Evolutionary conservation across 768 basidiomycete genomes (phyloP).

Genomic region (Lentinula edodes): DNA sequence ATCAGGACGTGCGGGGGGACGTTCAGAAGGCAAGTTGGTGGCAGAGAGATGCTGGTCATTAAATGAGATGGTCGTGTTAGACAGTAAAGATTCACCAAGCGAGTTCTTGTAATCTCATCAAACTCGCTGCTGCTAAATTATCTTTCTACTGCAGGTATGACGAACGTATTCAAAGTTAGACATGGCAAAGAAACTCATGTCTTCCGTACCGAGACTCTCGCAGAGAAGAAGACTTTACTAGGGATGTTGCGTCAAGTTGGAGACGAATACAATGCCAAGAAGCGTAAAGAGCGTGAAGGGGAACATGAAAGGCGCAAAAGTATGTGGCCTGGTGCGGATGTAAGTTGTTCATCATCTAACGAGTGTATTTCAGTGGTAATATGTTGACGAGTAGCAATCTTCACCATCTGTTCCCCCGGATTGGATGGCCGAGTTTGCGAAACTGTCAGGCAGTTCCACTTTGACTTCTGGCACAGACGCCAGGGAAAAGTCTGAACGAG

Average conservation of each 20-base stretch:
- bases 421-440: conserved; percentile 69
- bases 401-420: conserved; percentile 47
- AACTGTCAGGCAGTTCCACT: conserved; percentile 29
- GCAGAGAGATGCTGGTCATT: conserved; percentile 93
- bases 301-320: conserved; percentile 87
- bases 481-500: conserved; percentile 74
- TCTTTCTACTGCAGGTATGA: conserved; percentile 47
- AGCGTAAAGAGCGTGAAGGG: conserved; percentile 89
- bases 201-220: conserved; percentile 74
- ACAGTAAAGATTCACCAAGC: conserved; percentile 95
- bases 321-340: conserved; percentile 51
- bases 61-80: conserved; percentile 90
- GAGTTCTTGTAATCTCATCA: conserved; percentile 18
- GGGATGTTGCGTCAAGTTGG: conserved; percentile 87
- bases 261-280: conserved; percentile 84
- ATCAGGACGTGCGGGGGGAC: conserved; percentile 31
- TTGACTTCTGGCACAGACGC: conserved; percentile 35
- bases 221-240: conserved; percentile 85
- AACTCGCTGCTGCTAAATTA: not conserved
- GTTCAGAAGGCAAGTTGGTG: conserved; percentile 72
- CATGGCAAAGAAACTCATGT: conserved; percentile 93
- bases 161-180: conserved; percentile 95
- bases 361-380: not conserved
- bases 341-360: conserved; percentile 12
- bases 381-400: not conserved